phyloP scores from a whole-genome alignment of 2,329 filamentous ascomycete species.

The Curvularia lunata region DNA sequence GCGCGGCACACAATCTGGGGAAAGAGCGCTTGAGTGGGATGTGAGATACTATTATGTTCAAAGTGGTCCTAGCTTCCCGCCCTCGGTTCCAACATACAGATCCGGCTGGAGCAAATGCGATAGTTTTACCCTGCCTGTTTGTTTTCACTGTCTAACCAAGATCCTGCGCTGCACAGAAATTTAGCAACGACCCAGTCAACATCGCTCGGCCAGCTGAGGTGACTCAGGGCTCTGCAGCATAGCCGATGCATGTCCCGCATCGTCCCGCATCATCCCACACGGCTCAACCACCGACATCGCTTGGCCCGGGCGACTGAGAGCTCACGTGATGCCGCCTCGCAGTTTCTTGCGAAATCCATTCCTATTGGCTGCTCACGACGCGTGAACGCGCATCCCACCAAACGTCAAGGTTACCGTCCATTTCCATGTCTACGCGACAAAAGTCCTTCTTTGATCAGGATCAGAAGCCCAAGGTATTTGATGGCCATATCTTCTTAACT shows the following conservation, averaged over 20 bases:
- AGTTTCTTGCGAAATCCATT: slow-evolving; percentile 10
- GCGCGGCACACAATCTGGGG: slow-evolving; percentile 37
- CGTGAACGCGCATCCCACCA: slow-evolving; percentile 21
- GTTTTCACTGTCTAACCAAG: not conserved
- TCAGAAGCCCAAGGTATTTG: slow-evolving; percentile 49
- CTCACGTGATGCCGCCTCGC: slow-evolving; percentile 21
- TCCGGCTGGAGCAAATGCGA: slow-evolving; percentile 20
- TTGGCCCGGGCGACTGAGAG: not conserved
- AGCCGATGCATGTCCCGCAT: slow-evolving; percentile 7
- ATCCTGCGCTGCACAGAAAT: not conserved
- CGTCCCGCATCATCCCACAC: not conserved
- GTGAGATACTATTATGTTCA: slow-evolving; percentile 15
- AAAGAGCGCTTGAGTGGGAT: slow-evolving; percentile 38
- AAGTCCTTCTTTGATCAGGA: slow-evolving; percentile 61
- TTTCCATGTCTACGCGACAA: slow-evolving; percentile 55
- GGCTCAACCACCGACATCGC: slow-evolving; percentile 7
- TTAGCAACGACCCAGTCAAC: slow-evolving; percentile 6
- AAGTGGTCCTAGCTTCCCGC: slow-evolving; percentile 28
- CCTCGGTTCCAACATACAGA: slow-evolving; percentile 25
- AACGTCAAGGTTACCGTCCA: slow-evolving; percentile 15
- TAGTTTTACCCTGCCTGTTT: slow-evolving; percentile 5
- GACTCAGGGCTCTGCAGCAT: slow-evolving; percentile 2
- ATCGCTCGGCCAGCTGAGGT: slow-evolving; percentile 9
- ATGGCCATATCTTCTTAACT: not conserved
- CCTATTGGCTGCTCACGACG: slow-evolving; percentile 19